A percentile compares a stretch with the other conserved stretches of the same genome.
phyloP scores from a whole-genome alignment of 306 rosid genomes.

The Argentina anserina region DNA sequence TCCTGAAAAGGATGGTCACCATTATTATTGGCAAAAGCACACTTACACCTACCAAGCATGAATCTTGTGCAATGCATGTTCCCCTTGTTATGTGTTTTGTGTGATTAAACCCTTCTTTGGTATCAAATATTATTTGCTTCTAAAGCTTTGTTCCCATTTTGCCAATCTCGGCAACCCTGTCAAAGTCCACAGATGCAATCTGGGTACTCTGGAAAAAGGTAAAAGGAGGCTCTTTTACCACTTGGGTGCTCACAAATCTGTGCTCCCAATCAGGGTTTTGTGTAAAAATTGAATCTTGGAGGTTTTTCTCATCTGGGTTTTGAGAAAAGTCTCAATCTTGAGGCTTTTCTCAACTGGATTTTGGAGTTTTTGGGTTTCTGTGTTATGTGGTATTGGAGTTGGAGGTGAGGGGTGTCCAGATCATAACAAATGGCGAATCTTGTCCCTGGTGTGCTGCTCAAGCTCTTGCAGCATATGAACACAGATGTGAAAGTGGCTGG shows the following conservation, averaged over 20 bases:
- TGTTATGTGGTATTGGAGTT: conserved; percentile 49
- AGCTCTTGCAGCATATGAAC: conserved; percentile 93
- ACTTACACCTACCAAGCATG: conserved; percentile 28
- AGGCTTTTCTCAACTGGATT: conserved; percentile 23
- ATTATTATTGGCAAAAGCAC: conserved; percentile 11
- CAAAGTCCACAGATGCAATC: conserved; percentile 26
- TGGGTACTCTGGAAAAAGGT: conserved; percentile 8
- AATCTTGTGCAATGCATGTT: conserved; percentile 23
- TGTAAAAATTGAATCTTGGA: not conserved
- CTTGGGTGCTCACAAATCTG: conserved; percentile 8
- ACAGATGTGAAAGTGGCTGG: conserved; percentile 87
- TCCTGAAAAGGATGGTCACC: conserved; percentile 5
- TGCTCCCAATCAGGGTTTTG: conserved; percentile 18
- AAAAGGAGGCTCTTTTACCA: not conserved
- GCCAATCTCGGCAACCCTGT: conserved; percentile 7
- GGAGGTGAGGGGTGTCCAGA: conserved; percentile 21
- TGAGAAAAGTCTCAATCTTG: not conserved
- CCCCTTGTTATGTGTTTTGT: conserved; percentile 20
- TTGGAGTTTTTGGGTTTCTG: conserved; percentile 22
- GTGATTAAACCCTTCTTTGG: conserved; percentile 31
- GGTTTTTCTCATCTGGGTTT: conserved; percentile 10
- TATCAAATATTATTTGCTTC: conserved; percentile 20
- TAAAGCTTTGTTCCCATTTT: conserved; percentile 8
- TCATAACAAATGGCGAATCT: conserved; percentile 80
- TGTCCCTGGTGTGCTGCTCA: conserved; percentile 95